A percentile compares a stretch with the other conserved stretches of the same genome.
These are phyloP conservation scores for Carex pumila DNA, from an alignment of 176 grass and related monocot species.

Conservation along the genomic window DNA sequence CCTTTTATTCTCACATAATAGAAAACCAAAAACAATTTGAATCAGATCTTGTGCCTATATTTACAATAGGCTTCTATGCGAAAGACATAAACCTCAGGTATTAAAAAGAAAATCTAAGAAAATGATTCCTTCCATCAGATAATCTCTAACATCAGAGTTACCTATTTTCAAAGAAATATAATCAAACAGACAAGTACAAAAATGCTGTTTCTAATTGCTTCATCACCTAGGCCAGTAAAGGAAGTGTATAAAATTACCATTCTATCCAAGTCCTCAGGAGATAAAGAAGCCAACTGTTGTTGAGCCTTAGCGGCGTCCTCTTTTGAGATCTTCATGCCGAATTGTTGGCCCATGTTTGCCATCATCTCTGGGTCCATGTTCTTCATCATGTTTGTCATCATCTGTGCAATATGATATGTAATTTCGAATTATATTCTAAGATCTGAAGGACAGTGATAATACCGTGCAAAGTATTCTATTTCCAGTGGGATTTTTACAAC, in stretches of 20 bases:
- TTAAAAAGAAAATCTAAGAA: neutral
- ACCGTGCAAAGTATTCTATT: neutral
- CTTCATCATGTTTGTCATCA: constrained; percentile 92
- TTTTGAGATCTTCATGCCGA: constrained; percentile 89
- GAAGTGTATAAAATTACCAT: constrained; percentile 47
- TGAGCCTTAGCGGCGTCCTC: constrained; percentile 88
- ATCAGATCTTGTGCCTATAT: neutral
- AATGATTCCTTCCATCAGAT: neutral
- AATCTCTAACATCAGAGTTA: neutral
- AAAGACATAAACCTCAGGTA: too few species aligned
- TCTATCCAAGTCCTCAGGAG: constrained; percentile 83
- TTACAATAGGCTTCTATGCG: too few species aligned
- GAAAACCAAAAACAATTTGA: neutral
- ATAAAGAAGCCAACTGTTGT: constrained; percentile 75
- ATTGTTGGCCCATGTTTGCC: constrained; percentile 87
- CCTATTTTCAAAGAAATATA: neutral
- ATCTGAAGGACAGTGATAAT: neutral
- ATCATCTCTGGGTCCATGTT: constrained; percentile 97
- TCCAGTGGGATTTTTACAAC: neutral
- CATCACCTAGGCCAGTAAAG: neutral
- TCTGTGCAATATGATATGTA: constrained; percentile 35
- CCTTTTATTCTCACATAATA: neutral
- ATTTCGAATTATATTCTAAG: neutral
- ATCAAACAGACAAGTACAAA: neutral
- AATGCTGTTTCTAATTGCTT: neutral